A percentile compares a stretch with the other conserved stretches of the same genome.
Evolutionary conservation across 2,329 filamentous ascomycete species (phyloP).

Genomic region (Botryosphaeria dothidea): DNA sequence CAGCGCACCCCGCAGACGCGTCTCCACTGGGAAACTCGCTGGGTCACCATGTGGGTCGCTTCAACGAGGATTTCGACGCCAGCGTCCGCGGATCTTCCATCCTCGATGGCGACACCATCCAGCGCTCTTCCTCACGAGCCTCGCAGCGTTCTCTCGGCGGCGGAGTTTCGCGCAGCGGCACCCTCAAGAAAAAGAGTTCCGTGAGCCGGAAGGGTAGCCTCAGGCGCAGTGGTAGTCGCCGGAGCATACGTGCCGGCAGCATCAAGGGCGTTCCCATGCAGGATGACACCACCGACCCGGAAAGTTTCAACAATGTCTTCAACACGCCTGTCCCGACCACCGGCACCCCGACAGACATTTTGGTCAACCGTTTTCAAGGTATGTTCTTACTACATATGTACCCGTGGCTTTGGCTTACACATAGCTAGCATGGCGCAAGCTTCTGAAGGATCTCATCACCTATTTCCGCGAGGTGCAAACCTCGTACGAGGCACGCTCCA

Average conservation of each 20-base stretch:
- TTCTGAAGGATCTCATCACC: conserved; percentile 89
- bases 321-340: conserved; percentile 85
- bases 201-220: conserved; percentile 73
- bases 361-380: conserved; percentile 89
- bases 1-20: conserved; percentile 31
- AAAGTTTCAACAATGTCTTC: conserved; percentile 80
- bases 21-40: conserved; percentile 39
- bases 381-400: conserved; percentile 34
- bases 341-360: conserved; percentile 82
- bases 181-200: conserved; percentile 85
- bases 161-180: conserved; percentile 63
- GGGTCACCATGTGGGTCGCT: conserved; percentile 49
- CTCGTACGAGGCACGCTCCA: conserved; percentile 83
- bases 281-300: conserved; percentile 62
- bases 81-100: conserved; percentile 67
- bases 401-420: neutral
- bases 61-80: conserved; percentile 72
- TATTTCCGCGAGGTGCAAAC: conserved; percentile 92
- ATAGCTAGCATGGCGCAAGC: conserved; percentile 80
- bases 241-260: conserved; percentile 82
- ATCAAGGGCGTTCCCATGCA: conserved; percentile 78
- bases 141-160: conserved; percentile 46
- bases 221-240: conserved; percentile 76
- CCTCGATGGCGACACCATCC: conserved; percentile 52
- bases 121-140: conserved; percentile 63